phyloP scores from a whole-genome alignment of 768 basidiomycete genomes.

The Melanogaster broomeanus region DNA sequence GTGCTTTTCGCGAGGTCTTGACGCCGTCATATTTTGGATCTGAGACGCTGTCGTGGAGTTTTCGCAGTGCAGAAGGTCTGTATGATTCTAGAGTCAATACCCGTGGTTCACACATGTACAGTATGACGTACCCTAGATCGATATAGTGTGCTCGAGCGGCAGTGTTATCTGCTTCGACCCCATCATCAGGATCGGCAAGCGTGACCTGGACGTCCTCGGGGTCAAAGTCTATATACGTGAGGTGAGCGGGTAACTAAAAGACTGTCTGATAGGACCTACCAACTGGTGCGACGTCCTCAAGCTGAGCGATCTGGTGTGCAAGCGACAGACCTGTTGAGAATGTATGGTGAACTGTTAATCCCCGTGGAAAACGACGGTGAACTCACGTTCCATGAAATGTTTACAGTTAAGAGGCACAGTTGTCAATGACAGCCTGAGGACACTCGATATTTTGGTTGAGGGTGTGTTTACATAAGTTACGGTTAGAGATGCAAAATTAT shows the following conservation, averaged over 20 bases:
- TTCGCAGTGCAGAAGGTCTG: constrained; percentile 73
- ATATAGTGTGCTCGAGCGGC: constrained; percentile 76
- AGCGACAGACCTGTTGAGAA: constrained; percentile 51
- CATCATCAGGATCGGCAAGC: constrained; percentile 45
- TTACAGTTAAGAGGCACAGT: no score
- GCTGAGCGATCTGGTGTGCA: constrained; percentile 79
- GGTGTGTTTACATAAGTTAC: constrained; percentile 35
- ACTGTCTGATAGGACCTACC: constrained; percentile 46
- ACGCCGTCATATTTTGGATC: constrained; percentile 82
- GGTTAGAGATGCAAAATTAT: constrained; percentile 16
- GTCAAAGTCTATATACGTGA: constrained; percentile 58
- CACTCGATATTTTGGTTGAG: constrained; percentile 6
- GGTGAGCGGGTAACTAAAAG: constrained; percentile 5
- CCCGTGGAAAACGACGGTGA: not conserved
- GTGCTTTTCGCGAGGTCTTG: constrained; percentile 58
- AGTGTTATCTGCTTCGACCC: constrained; percentile 29
- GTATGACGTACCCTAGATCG: constrained; percentile 69
- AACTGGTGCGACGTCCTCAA: constrained; percentile 68
- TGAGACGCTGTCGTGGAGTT: constrained; percentile 59
- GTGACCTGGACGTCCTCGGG: constrained; percentile 62
- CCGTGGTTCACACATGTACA: constrained; percentile 1
- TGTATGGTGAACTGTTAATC: constrained; percentile 4
- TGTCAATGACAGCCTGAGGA: no score
- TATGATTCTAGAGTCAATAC: constrained; percentile 5
- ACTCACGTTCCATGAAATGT: constrained; percentile 32